These are phyloP conservation scores for Teratosphaeria zuluensis DNA, from an alignment of 2,329 filamentous ascomycete genomes.

Conservation along the genomic window DNA sequence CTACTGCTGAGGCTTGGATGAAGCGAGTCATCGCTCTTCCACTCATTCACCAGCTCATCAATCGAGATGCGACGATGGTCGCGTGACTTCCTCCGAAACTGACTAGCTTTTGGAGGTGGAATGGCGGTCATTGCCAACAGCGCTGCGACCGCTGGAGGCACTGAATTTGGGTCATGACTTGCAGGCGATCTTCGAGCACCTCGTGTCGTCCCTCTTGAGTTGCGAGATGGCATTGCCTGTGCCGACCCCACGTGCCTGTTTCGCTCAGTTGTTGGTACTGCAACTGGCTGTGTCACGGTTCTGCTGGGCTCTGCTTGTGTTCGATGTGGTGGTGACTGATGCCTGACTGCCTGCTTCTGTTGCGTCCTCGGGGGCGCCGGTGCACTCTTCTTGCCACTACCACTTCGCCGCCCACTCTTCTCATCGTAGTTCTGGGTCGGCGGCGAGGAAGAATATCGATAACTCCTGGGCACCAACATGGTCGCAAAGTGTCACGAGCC, in stretches of 20 bases:
- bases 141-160: constrained; percentile 48
- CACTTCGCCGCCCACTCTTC: constrained; percentile 6
- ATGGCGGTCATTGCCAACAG: constrained; percentile 52
- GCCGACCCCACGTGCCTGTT: constrained; percentile 1
- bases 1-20: constrained; percentile 21
- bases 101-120: constrained; percentile 37
- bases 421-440: constrained; percentile 12
- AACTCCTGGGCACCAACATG: constrained; percentile 40
- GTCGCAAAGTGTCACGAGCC: neutral
- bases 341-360: neutral
- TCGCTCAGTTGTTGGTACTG: constrained; percentile 11
- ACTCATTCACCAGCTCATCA: constrained; percentile 47
- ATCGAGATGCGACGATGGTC: constrained; percentile 40
- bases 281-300: constrained; percentile 10
- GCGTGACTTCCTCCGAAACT: constrained; percentile 31
- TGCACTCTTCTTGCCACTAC: constrained; percentile 2
- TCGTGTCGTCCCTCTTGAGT: constrained; percentile 9
- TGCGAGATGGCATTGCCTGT: constrained; percentile 16
- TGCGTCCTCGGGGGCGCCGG: neutral
- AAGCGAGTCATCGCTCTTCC: constrained; percentile 37
- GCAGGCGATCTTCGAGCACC: constrained; percentile 13
- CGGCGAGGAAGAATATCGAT: constrained; percentile 31
- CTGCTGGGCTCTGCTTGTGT: constrained; percentile 6
- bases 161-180: constrained; percentile 32
- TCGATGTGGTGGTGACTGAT: constrained; percentile 1